Percentiles rank a stretch among this genome's conserved stretches.
Evolutionary conservation across 805 yeast genomes (phyloP).

Genomic region (Blastobotrys attinorum): DNA sequence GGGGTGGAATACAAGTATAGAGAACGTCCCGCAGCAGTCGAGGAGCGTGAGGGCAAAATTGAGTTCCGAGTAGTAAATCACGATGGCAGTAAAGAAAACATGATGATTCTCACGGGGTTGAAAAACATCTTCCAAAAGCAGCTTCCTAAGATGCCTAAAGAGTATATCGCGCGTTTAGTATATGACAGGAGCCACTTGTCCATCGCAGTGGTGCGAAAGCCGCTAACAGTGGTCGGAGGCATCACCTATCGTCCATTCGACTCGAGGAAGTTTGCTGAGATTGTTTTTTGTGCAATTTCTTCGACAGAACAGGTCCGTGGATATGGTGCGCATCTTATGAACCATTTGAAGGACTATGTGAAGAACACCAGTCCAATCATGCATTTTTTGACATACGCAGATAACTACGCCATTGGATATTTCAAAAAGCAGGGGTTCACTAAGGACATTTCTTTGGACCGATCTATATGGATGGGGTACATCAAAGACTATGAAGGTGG

Average conservation of each 20-base stretch:
- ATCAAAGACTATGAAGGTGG: constrained; percentile 99
- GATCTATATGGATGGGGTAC: constrained; percentile 93
- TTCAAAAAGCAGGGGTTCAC: constrained; percentile 98
- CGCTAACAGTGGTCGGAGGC: constrained; percentile 95
- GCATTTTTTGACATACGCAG: constrained; percentile 92
- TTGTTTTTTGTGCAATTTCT: constrained; percentile 96
- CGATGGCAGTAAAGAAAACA: constrained; percentile 77
- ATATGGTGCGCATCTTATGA: constrained; percentile 98
- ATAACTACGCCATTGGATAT: constrained; percentile 97
- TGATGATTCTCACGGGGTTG: constrained; percentile 89
- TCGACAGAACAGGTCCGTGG: constrained; percentile 98
- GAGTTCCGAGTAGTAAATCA: constrained; percentile 96
- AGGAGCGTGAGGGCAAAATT: constrained; percentile 86
- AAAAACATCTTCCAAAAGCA: constrained; percentile 96
- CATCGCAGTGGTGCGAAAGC: constrained; percentile 91
- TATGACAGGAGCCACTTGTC: constrained; percentile 92
- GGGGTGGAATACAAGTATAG: constrained; percentile 76
- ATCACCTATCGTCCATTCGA: constrained; percentile 94
- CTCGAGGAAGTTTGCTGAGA: constrained; percentile 87
- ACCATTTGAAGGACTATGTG: constrained; percentile 93
- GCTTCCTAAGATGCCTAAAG: constrained; percentile 97
- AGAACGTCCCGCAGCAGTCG: constrained; percentile 90
- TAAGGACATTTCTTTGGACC: constrained; percentile 82
- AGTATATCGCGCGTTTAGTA: constrained; percentile 88
- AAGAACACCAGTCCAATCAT: constrained; percentile 76